phyloP scores from a whole-genome alignment of 495 filamentous ascomycete genomes.

The Letharia columbiana region DNA sequence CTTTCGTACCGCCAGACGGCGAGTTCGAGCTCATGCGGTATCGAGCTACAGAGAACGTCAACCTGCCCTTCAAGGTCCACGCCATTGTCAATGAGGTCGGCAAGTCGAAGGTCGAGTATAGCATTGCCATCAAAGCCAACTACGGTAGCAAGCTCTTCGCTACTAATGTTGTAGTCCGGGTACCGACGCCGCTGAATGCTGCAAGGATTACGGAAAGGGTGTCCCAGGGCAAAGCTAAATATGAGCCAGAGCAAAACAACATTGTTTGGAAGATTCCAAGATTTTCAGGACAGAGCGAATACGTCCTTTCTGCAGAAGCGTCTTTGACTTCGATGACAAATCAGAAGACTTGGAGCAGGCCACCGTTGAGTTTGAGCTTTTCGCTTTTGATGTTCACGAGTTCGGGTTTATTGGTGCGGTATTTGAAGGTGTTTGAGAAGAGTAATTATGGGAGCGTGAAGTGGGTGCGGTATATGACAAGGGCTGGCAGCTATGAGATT shows the following conservation, averaged over 20 bases:
- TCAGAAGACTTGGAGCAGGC: constrained; percentile 94
- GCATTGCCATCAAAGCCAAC: constrained; percentile 93
- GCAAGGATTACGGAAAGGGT: constrained; percentile 90
- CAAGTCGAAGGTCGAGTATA: constrained; percentile 97
- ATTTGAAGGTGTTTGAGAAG: constrained; percentile 99
- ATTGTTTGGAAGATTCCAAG: constrained; percentile 99
- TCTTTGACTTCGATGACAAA: constrained; percentile 93
- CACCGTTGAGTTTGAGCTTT: constrained; percentile 86
- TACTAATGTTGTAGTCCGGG: constrained; percentile 91
- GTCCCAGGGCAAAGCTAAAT: constrained; percentile 93
- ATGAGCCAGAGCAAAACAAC: constrained; percentile 94
- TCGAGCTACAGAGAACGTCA: constrained; percentile 98
- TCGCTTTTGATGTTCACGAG: constrained; percentile 96
- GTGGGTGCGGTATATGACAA: constrained; percentile 99
- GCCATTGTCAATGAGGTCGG: constrained; percentile 97
- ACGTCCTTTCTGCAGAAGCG: constrained; percentile 87
- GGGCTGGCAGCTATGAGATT: constrained; percentile 60
- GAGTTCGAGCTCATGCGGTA: constrained; percentile 99
- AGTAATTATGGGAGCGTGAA: constrained; percentile 97
- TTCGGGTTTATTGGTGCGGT: constrained; percentile 81
- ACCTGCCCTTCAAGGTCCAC: constrained; percentile 97
- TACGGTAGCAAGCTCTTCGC: constrained; percentile 95
- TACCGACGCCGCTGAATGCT: constrained; percentile 95
- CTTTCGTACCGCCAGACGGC: constrained; percentile 94
- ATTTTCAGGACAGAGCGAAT: constrained; percentile 93